Evolutionary conservation across 2,329 filamentous ascomycete genomes (phyloP), one percentile per base, ranked within the genome.

Genomic region (Arthrobotrys sphaeroides): DNA sequence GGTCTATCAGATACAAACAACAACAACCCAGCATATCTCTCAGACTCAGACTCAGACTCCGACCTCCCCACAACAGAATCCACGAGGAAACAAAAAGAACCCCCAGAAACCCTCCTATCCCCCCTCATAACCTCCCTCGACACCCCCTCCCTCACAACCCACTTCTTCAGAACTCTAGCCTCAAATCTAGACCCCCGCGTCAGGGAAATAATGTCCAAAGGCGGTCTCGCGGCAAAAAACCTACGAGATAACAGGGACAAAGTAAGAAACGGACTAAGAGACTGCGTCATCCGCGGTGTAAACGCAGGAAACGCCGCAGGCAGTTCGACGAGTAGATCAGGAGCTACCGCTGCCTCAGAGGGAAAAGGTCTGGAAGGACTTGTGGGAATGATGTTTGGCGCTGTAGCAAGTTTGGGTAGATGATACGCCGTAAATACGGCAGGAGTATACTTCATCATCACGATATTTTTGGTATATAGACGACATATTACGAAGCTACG

Each of bases 161-260:
- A 94, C 82, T 99, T 97, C 84, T 99, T 95, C 93, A 88, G 95
- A 62, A 91, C 91, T 6, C 87, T 98, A 80, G 95, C 95, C 0
- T 89, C 91, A 0, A 90, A 89, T 67, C 85, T 98, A 73, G 88
- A 90, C 2, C 85, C 89, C 0, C 88, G 92, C 20, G 93, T 97
- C 0, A 90, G 93, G 82, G 94, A 98, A 78, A 92, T 98, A 47
- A 83, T 96, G 69, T 89, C 87, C 75, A 88, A 92, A 70, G 94
- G 94, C 1, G 94, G 95, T 0, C 91, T 94, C 0, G 91, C 91
- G 26, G 93, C 92, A 3, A 87, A 95, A 70, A 94, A 92, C 2
- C 84, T 99, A 77, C 88, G 88, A 79, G 88, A 89, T 36, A 96
- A 96, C 80, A 89, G 88, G 79, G 90, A 90, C 57, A 87, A 85